These are phyloP conservation scores for Cydonia oblonga DNA, from an alignment of 331 rosid species.

Conservation along the genomic window DNA sequence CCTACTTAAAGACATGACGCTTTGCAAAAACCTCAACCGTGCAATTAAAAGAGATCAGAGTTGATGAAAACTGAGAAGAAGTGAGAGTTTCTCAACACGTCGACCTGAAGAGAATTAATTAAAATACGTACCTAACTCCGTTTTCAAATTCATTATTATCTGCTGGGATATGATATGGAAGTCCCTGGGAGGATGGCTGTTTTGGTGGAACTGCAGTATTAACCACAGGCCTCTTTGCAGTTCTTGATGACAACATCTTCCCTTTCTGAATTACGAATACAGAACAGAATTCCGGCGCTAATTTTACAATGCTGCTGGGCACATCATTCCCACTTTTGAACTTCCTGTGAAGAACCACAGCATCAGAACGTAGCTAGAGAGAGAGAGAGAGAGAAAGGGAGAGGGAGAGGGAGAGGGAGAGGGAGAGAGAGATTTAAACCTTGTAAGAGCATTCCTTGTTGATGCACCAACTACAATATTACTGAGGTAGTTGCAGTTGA, in stretches of 20 bases:
- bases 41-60: background rate
- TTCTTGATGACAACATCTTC: constrained; percentile 51
- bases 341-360: constrained; percentile 34
- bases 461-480: constrained; percentile 67
- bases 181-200: constrained; percentile 16
- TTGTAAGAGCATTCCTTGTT: constrained; percentile 44
- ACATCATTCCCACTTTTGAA: constrained; percentile 41
- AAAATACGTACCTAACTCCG: constrained; percentile 28
- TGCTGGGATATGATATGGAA: constrained; percentile 11
- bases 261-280: constrained; percentile 77
- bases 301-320: constrained; percentile 40
- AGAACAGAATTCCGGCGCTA: constrained; percentile 64
- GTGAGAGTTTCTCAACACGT: background rate
- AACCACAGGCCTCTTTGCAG: constrained; percentile 45
- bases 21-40: background rate
- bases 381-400: too few species aligned
- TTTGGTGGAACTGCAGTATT: constrained; percentile 38
- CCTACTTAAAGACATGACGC: background rate
- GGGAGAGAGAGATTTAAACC: constrained; percentile 23
- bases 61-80: background rate
- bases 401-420: background rate
- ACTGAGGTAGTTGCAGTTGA: constrained; percentile 30
- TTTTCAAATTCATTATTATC: constrained; percentile 30
- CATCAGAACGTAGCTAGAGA: background rate
- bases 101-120: background rate